Evolutionary conservation across 441 rosid species (phyloP).

Genomic region (Eutrema salsugineum): DNA sequence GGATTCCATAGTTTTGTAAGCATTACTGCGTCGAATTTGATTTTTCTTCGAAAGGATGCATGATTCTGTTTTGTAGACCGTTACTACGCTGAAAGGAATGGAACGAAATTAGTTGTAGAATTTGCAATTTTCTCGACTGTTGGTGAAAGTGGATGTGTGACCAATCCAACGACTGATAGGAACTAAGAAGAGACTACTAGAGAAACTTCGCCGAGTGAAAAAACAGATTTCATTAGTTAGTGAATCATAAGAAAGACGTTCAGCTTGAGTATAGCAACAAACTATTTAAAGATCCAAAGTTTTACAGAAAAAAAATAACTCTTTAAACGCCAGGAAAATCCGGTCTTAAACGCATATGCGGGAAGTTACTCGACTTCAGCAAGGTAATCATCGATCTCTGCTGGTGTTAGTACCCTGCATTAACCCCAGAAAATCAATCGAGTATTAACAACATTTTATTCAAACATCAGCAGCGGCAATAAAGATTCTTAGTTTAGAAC

Average conservation of each 20-base stretch:
- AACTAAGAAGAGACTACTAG: neutral
- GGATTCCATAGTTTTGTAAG: neutral
- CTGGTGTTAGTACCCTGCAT: slow-evolving; percentile 73
- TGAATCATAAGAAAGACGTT: neutral
- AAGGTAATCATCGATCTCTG: slow-evolving; percentile 79
- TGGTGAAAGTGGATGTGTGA: neutral
- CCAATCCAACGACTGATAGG: neutral
- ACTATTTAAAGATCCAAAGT: slow-evolving; percentile 12
- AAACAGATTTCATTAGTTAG: neutral
- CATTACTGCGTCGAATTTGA: neutral
- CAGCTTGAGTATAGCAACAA: slow-evolving; percentile 16
- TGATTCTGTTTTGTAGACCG: neutral
- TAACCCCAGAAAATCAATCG: neutral
- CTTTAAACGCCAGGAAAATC: slow-evolving; percentile 1
- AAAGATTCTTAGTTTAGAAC: neutral
- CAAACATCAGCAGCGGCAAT: neutral
- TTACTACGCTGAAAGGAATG: neutral
- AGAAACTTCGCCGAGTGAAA: neutral
- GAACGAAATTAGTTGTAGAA: neutral
- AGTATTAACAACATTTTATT: neutral
- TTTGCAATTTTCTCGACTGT: neutral
- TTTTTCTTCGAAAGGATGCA: neutral
- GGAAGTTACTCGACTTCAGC: slow-evolving; percentile 63
- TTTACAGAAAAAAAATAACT: neutral
- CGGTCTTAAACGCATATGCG: neutral